phyloP scores from a whole-genome alignment of 345 rosid species.

The Iberis pinnata region DNA sequence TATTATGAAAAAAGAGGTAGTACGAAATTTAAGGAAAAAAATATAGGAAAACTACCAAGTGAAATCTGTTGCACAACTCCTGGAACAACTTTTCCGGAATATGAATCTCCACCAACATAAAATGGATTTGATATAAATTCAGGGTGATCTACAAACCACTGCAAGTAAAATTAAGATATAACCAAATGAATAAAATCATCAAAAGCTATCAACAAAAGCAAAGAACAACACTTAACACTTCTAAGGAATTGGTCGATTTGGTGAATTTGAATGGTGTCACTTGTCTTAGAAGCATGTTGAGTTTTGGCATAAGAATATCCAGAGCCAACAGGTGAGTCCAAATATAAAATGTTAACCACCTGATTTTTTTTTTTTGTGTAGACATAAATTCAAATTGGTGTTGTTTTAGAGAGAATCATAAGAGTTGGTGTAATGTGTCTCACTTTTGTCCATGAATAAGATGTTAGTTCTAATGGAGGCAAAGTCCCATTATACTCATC shows the following conservation, averaged over 20 bases:
- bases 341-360: conserved; percentile 59
- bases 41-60: too few relatives aligned
- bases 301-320: conserved; percentile 62
- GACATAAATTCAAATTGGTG: conserved; percentile 1
- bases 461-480: conserved; percentile 53
- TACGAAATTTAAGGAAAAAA: too few relatives aligned
- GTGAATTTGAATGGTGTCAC: conserved; percentile 45
- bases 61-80: conserved; percentile 42
- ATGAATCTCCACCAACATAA: conserved; percentile 65
- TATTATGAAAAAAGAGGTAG: too few relatives aligned
- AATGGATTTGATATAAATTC: conserved; percentile 46
- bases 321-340: conserved; percentile 69
- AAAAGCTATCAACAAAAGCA: background rate
- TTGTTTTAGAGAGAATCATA: background rate
- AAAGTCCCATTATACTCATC: conserved; percentile 58
- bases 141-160: conserved; percentile 60
- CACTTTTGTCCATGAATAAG: conserved; percentile 65
- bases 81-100: conserved; percentile 53
- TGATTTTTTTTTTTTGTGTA: too few relatives aligned
- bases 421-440: background rate
- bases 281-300: conserved; percentile 26
- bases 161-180: background rate
- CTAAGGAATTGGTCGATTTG: conserved; percentile 45
- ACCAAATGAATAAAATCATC: background rate
- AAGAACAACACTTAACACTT: conserved; percentile 31